Conservation (phyloP, 257 asterid genomes). For the Nicotiana attenuata region DNA sequence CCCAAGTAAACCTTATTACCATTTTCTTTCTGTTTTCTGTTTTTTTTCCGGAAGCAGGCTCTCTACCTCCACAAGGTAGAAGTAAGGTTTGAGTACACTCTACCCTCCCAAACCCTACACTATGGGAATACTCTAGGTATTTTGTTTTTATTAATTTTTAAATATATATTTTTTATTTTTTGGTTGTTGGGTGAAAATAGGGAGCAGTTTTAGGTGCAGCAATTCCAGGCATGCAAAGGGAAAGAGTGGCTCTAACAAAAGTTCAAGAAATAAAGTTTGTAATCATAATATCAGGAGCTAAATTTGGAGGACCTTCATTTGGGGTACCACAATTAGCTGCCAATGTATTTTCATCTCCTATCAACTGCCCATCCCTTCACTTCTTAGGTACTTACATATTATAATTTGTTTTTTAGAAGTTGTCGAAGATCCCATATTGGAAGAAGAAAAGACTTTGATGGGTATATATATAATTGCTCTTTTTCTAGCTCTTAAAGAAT, state of each 20-base stretch:
- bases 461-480: too few relatives aligned
- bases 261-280: conserved; percentile 32
- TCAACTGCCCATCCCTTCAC: conserved; percentile 34
- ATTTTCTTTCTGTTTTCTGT: neutral
- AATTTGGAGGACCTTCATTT: conserved; percentile 23
- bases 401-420: neutral
- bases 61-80: too few relatives aligned
- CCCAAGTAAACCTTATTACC: conserved; percentile 22
- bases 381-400: conserved; percentile 18
- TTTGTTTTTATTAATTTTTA: too few relatives aligned
- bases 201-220: conserved; percentile 31
- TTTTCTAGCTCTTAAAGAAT: too few relatives aligned
- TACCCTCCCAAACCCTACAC: too few relatives aligned
- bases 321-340: conserved; percentile 31
- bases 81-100: too few relatives aligned
- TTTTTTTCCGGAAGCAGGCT: neutral
- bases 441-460: too few relatives aligned
- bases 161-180: neutral
- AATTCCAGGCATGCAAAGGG: conserved; percentile 37
- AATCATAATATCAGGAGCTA: conserved; percentile 27
- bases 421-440: too few relatives aligned
- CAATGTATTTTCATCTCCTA: conserved; percentile 27
- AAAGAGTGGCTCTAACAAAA: conserved; percentile 34
- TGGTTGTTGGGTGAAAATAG: neutral
- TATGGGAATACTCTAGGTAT: too few relatives aligned